Conservation (phyloP, 495 filamentous ascomycete species). For the Aspergillus mulundensis region DNA sequence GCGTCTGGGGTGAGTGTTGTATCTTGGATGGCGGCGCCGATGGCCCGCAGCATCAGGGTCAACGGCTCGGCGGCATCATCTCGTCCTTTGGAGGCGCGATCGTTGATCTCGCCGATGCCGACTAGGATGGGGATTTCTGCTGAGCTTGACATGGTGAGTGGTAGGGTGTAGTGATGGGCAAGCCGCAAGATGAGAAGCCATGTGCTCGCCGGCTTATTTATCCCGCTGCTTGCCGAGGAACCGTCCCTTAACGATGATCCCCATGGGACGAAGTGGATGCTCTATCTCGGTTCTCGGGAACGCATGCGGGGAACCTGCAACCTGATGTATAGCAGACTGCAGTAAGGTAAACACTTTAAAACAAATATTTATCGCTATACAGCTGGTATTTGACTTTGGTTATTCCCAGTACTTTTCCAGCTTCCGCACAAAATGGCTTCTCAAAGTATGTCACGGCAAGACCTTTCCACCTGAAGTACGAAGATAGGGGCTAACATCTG, state of each 20-base stretch:
- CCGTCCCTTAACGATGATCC: not conserved
- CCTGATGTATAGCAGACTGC: no score
- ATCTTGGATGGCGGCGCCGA: constrained; percentile 41
- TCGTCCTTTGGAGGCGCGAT: constrained; percentile 34
- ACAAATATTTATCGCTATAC: no score
- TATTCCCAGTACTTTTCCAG: not conserved
- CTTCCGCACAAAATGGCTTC: constrained; percentile 3
- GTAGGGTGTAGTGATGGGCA: not conserved
- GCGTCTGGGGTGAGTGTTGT: constrained; percentile 9
- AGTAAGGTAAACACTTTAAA: no score
- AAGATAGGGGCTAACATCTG: not conserved
- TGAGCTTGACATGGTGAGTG: not conserved
- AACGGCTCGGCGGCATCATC: constrained; percentile 53
- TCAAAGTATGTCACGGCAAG: constrained; percentile 6
- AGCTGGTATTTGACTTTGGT: no score
- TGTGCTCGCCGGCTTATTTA: not conserved
- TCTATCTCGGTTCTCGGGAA: constrained; percentile 10
- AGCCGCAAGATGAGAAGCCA: not conserved
- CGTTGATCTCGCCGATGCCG: constrained; percentile 52
- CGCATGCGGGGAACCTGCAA: constrained; percentile 4
- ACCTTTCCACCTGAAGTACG: no score
- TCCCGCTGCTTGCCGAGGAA: not conserved
- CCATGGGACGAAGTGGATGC: not conserved
- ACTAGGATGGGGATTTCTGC: constrained; percentile 41
- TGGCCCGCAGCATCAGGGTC: constrained; percentile 49